Conservation (phyloP, 225 moss, liverwort and hornwort species). For the Marchantia polymorpha region DNA sequence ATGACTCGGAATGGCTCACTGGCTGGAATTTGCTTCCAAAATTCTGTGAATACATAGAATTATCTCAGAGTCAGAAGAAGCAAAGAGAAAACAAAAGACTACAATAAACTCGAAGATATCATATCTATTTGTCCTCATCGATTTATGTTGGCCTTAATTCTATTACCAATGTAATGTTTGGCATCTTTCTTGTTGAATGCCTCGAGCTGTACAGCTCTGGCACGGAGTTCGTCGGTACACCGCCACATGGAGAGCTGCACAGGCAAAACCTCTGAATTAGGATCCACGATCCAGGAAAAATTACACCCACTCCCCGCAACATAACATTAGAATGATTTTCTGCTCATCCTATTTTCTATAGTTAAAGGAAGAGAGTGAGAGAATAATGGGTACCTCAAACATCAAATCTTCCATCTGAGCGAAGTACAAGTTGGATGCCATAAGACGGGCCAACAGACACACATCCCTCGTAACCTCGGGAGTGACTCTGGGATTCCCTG, state of each 20-base stretch:
- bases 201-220: constrained; percentile 65
- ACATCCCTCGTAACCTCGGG: constrained; percentile 96
- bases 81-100: not conserved
- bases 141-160: not conserved
- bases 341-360: no score
- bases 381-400: constrained; percentile 66
- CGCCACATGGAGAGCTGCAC: constrained; percentile 96
- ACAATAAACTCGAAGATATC: no score
- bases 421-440: constrained; percentile 81
- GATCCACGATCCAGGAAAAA: not conserved
- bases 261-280: not conserved
- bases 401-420: constrained; percentile 90
- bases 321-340: not conserved
- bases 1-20: constrained; percentile 85
- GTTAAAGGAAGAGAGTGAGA: not conserved
- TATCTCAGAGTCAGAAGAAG: no score
- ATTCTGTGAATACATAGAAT: constrained; percentile 44
- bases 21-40: constrained; percentile 93
- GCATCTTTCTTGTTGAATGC: constrained; percentile 66
- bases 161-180: constrained; percentile 89
- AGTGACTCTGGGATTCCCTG: constrained; percentile 93
- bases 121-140: no score
- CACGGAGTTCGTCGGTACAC: constrained; percentile 86
- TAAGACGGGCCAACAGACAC: constrained; percentile 83
- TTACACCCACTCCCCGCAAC: not conserved